A percentile compares a stretch with the other conserved stretches of the same genome.
Evolutionary conservation across 306 rosid species (phyloP).

Genomic region (Albizia julibrissin): DNA sequence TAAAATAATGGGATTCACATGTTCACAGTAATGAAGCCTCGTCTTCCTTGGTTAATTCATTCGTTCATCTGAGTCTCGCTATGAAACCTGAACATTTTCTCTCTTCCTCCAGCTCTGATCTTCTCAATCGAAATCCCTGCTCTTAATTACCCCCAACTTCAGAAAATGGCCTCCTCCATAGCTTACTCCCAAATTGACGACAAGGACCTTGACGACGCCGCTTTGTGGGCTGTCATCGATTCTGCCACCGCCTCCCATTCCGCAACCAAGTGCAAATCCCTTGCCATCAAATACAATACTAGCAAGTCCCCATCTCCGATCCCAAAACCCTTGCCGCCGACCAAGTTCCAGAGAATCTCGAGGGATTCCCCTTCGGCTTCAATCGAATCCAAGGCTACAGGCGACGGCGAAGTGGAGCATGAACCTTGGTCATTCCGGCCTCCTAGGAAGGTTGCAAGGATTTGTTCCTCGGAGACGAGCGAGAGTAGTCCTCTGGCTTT

Average conservation of each 20-base stretch:
- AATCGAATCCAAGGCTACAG: neutral
- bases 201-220: conserved; percentile 86
- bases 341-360: conserved; percentile 38
- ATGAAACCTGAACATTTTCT: neutral
- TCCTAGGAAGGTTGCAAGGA: conserved; percentile 62
- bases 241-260: conserved; percentile 74
- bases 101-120: too few species aligned
- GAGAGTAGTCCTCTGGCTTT: conserved; percentile 63
- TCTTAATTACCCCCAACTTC: neutral
- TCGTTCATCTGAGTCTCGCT: conserved; percentile 16
- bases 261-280: conserved; percentile 51
- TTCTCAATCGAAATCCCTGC: too few species aligned
- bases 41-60: neutral
- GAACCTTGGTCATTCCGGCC: conserved; percentile 72
- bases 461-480: conserved; percentile 35
- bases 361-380: conserved; percentile 24
- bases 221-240: conserved; percentile 90
- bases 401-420: conserved; percentile 60
- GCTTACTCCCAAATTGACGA: conserved; percentile 65
- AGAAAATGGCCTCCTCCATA: conserved; percentile 48
- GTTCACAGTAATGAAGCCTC: neutral
- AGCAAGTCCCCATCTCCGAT: conserved; percentile 37
- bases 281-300: conserved; percentile 45
- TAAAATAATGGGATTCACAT: neutral
- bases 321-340: conserved; percentile 51